phyloP scores from a whole-genome alignment of 2,329 filamentous ascomycete genomes.

The Ascochyta clinopodiicola region DNA sequence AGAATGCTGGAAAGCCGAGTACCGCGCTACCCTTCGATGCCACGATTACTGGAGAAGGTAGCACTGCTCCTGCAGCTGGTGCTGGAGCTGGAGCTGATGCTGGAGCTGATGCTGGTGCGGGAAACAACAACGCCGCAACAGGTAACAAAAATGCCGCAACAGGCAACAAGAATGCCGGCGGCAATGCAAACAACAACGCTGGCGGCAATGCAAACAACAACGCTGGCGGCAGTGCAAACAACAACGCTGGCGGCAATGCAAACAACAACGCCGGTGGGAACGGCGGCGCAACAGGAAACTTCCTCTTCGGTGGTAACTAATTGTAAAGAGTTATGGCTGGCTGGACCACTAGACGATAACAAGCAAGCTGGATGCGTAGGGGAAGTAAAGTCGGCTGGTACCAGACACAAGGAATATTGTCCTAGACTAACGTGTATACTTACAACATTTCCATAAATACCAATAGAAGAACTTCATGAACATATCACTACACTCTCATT shows the following conservation, averaged over 20 bases:
- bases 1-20: constrained; percentile 56
- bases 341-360: not conserved
- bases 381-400: not conserved
- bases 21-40: constrained; percentile 39
- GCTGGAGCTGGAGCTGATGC: not conserved
- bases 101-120: not conserved
- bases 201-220: not conserved
- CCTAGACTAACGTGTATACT: not conserved
- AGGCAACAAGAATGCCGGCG: not conserved
- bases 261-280: constrained; percentile 7
- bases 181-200: not conserved
- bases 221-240: not conserved
- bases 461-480: not conserved
- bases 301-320: constrained; percentile 6
- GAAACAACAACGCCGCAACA: not conserved
- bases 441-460: not conserved
- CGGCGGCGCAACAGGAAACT: not conserved
- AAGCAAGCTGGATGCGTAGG: not conserved
- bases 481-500: not conserved
- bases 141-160: not conserved
- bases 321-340: not conserved
- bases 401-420: not conserved
- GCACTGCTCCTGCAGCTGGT: constrained; percentile 7
- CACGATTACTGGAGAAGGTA: constrained; percentile 31
- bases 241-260: not conserved